Percentiles rank a stretch among this genome's conserved stretches.
Conservation (phyloP, 257 asterid genomes). For the Ballota nigra region DNA sequence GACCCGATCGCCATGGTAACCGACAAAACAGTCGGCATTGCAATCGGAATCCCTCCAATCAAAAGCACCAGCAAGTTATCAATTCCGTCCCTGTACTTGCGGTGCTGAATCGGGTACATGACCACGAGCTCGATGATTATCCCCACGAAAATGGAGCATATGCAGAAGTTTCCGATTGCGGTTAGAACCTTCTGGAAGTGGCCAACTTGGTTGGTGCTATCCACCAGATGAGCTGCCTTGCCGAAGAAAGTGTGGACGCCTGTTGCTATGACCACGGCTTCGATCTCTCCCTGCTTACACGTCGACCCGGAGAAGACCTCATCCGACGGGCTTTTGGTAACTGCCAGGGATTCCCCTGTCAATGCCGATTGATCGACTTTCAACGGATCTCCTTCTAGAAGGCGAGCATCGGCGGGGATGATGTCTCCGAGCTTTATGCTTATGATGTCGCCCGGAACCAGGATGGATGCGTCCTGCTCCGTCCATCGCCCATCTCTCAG, state of each 20-base stretch:
- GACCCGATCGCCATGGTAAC: slow-evolving; percentile 98
- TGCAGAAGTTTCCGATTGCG: slow-evolving; percentile 92
- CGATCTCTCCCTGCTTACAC: slow-evolving; percentile 91
- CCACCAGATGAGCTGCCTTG: slow-evolving; percentile 96
- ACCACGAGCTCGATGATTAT: slow-evolving; percentile 70
- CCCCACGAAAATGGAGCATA: slow-evolving; percentile 82
- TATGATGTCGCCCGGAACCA: slow-evolving; percentile 88
- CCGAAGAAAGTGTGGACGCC: slow-evolving; percentile 97
- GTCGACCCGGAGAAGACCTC: slow-evolving; percentile 96
- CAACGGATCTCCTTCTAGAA: slow-evolving; percentile 90
- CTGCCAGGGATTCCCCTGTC: slow-evolving; percentile 91
- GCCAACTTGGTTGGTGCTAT: slow-evolving; percentile 92
- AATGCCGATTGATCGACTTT: slow-evolving; percentile 88
- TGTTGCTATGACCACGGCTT: slow-evolving; percentile 92
- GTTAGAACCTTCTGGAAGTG: slow-evolving; percentile 94
- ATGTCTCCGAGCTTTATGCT: slow-evolving; percentile 90
- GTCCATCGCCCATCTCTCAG: slow-evolving; percentile 83
- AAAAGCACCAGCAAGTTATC: slow-evolving; percentile 85
- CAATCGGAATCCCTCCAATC: slow-evolving; percentile 93
- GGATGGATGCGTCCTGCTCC: slow-evolving; percentile 88
- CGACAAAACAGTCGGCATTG: slow-evolving; percentile 92
- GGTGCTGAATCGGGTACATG: slow-evolving; percentile 90
- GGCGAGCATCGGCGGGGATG: slow-evolving; percentile 94
- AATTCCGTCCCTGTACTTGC: slow-evolving; percentile 83
- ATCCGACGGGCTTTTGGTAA: slow-evolving; percentile 73